phyloP scores from a whole-genome alignment of 129 eudicot species.

The Apium graveolens region DNA sequence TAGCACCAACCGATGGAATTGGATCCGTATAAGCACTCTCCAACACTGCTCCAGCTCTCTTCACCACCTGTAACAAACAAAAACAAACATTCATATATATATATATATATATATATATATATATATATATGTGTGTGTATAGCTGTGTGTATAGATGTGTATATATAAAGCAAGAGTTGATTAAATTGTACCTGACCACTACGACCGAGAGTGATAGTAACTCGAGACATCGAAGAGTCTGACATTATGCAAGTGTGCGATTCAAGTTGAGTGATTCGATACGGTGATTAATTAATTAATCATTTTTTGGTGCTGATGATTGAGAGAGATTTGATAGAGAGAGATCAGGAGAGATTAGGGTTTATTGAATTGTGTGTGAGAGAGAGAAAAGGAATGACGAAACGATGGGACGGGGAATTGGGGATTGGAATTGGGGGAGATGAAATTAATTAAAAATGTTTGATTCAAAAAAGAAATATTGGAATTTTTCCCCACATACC shows the following conservation, averaged over 20 bases:
- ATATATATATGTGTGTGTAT: no score
- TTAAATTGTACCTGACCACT: slow-evolving; percentile 52
- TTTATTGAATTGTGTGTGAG: slow-evolving; percentile 1
- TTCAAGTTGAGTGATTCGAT: slow-evolving; percentile 2
- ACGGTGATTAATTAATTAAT: slow-evolving; percentile 31
- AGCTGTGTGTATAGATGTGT: no score
- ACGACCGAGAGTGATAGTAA: slow-evolving; percentile 83
- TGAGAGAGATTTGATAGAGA: not conserved
- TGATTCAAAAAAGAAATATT: no score
- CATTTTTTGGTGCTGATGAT: not conserved
- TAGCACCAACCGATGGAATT: slow-evolving; percentile 41
- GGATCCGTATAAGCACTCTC: slow-evolving; percentile 24
- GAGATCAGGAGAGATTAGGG: not conserved
- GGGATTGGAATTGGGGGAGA: not conserved
- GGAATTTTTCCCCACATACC: no score
- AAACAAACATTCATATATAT: not conserved
- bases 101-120: no score
- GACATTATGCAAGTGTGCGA: slow-evolving; percentile 34
- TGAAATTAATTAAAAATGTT: no score
- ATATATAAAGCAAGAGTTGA: not conserved
- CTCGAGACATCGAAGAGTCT: slow-evolving; percentile 52
- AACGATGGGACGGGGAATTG: not conserved
- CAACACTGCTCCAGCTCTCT: slow-evolving; percentile 41
- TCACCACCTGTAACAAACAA: slow-evolving; percentile 52
- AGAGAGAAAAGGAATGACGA: not conserved